phyloP scores from a whole-genome alignment of 371 early-diverging fungal species.

The Syncephalastrum sp. region DNA sequence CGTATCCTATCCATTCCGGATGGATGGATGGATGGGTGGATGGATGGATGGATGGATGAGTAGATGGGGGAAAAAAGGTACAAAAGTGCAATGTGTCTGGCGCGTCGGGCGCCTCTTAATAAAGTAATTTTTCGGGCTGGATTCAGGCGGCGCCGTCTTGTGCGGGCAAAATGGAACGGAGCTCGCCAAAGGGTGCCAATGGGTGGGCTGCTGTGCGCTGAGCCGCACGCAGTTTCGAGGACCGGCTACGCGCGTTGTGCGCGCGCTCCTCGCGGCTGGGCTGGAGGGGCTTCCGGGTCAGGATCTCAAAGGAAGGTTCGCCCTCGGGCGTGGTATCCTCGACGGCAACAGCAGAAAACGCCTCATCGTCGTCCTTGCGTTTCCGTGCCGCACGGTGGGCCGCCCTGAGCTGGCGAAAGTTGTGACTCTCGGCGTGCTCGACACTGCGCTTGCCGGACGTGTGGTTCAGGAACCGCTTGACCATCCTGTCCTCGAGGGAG shows the following conservation, averaged over 20 bases:
- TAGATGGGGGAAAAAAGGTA: slow-evolving; percentile 6
- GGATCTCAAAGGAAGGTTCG: slow-evolving; percentile 33
- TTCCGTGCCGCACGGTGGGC: slow-evolving; percentile 28
- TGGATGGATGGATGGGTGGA: too few relatives aligned
- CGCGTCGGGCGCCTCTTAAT: too few relatives aligned
- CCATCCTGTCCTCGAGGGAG: slow-evolving; percentile 72
- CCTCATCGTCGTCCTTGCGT: slow-evolving; percentile 11
- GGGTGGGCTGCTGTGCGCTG: slow-evolving; percentile 34
- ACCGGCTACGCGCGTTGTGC: slow-evolving; percentile 59
- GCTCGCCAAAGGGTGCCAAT: slow-evolving; percentile 34
- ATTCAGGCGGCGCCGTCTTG: too few relatives aligned
- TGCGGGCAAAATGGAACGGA: too few relatives aligned
- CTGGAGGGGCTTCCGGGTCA: slow-evolving; percentile 43
- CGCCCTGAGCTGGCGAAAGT: slow-evolving; percentile 35
- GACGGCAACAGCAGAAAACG: background rate
- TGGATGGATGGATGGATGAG: background rate
- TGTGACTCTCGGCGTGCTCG: slow-evolving; percentile 27
- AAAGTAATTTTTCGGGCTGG: too few relatives aligned
- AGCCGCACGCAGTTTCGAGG: slow-evolving; percentile 61
- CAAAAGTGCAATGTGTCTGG: background rate
- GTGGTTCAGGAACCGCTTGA: slow-evolving; percentile 60
- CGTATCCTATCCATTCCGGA: too few relatives aligned
- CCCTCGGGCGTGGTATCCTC: slow-evolving; percentile 13
- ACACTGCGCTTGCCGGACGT: slow-evolving; percentile 30
- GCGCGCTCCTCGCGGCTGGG: slow-evolving; percentile 52